Base-by-base conservation (phyloP, 148 eudicot genomes). In the Beta vulgaris region DNA sequence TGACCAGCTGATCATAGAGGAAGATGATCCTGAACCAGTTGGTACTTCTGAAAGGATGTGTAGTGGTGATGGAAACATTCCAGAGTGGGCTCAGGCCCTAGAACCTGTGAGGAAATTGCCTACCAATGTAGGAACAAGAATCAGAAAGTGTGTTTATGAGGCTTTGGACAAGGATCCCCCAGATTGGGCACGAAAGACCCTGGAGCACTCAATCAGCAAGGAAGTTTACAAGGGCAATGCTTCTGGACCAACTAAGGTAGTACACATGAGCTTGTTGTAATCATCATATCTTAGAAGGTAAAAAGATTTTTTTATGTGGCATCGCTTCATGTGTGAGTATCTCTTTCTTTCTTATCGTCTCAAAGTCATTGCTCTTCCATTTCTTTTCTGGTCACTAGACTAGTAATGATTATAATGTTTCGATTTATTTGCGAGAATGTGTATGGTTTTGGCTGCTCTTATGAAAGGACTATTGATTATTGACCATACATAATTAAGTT, bases 51-150 rank as follows among this genome's bases (percentile, higher is more conserved):
- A 71, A 77, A 80, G 62, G 40, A 44, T 53, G 18, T 72, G 44
- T 65, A 60, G 62, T 29, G 76, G 36, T 67, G 83, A 90, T 75
- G 82, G 73, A 75, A 74, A 31, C 72, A 80, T 83, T 71, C 92
- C 96, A 2, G 91, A 81, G 75, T 91, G 96, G 96, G 89, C 89
- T 64, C 82, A 76, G 72, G 82, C 71, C 66, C 75, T 88, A 79
- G 91, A 91, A 86, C 96, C 96, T 49, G 92, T 88, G 54, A 84
- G 81, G 65, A 91, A 87, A 87, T 59, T 91, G 75, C 96, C 96
- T 46, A 91, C 96, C n/a, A 91, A 91, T 82, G 96, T 91, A 64
- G 96, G 96, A 80, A 84, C 96, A 48, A 82, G 92, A 79, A 88
- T 91, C 72, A 82, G 88, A 74, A 88, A 74, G 76, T 88, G 96